Evolutionary conservation across 164 flowering plant genomes (phyloP).

Genomic region (Brasenia schreberi): DNA sequence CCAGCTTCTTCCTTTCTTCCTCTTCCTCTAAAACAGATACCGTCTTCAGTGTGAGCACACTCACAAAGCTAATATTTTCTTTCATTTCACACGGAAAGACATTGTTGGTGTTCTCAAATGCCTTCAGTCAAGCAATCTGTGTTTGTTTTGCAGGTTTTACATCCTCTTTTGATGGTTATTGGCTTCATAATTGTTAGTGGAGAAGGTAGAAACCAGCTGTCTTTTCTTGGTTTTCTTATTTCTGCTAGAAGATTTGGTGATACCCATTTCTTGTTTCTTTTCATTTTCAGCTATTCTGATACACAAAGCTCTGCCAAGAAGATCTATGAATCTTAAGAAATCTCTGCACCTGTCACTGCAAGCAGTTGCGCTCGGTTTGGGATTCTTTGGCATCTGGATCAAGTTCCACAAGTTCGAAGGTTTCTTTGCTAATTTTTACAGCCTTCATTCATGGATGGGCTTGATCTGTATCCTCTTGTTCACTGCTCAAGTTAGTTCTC

Average conservation of each 20-base stretch:
- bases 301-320: slow-evolving; percentile 75
- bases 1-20: slow-evolving; percentile 32
- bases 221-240: not conserved
- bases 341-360: slow-evolving; percentile 78
- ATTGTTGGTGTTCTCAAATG: not conserved
- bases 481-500: slow-evolving; percentile 50
- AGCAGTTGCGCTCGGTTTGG: slow-evolving; percentile 78
- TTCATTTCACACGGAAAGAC: too few relatives aligned
- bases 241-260: not conserved
- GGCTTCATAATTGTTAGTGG: slow-evolving; percentile 88
- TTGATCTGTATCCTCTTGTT: slow-evolving; percentile 55
- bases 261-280: not conserved
- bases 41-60: not conserved
- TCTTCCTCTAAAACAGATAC: not conserved
- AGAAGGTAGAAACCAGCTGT: slow-evolving; percentile 53
- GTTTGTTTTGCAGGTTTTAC: slow-evolving; percentile 43
- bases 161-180: slow-evolving; percentile 86
- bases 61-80: too few relatives aligned
- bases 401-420: slow-evolving; percentile 57
- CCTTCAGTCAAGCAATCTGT: not conserved
- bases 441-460: slow-evolving; percentile 96
- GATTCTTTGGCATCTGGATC: slow-evolving; percentile 84
- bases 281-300: slow-evolving; percentile 59
- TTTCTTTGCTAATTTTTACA: slow-evolving; percentile 70
- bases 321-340: slow-evolving; percentile 63